A percentile compares a stretch with the other conserved stretches of the same genome.
These are phyloP conservation scores for Boletus pseudo-olivaceus DNA, from an alignment of 768 basidiomycete genomes.

Conservation along the genomic window DNA sequence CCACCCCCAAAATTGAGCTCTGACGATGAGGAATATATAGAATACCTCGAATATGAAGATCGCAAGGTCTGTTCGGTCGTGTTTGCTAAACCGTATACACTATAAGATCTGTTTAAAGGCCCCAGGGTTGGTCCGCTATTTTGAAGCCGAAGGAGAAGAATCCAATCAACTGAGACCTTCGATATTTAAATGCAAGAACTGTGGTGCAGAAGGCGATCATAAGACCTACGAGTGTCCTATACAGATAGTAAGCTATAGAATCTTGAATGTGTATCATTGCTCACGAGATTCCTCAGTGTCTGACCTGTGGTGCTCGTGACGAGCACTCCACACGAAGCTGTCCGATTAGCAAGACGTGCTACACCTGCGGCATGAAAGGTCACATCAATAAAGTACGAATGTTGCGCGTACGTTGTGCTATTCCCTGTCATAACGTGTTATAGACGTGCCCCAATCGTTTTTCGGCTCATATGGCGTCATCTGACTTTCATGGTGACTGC, in stretches of 20 bases:
- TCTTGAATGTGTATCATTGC: background rate
- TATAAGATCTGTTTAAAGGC: constrained; percentile 35
- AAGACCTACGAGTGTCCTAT: constrained; percentile 66
- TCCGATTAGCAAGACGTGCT: constrained; percentile 79
- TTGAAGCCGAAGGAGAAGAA: constrained; percentile 46
- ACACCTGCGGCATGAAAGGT: constrained; percentile 79
- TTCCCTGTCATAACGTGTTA: background rate
- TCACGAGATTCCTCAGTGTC: constrained; percentile 46
- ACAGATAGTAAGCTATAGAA: constrained; percentile 52
- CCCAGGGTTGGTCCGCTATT: constrained; percentile 57
- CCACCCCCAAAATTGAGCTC: constrained; percentile 38
- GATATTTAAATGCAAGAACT: constrained; percentile 68
- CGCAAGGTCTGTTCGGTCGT: constrained; percentile 43
- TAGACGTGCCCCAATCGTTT: constrained; percentile 73
- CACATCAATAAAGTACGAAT: constrained; percentile 60
- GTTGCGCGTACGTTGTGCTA: background rate
- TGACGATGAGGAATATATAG: constrained; percentile 66
- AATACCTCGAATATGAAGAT: constrained; percentile 75
- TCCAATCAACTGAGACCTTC: constrained; percentile 37
- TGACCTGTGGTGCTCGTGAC: constrained; percentile 76
- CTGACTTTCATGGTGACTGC: constrained; percentile 46
- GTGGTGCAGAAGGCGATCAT: constrained; percentile 72
- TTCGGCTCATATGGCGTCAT: constrained; percentile 15
- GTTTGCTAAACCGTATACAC: background rate
- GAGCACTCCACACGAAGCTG: constrained; percentile 77